Evolutionary conservation across 129 eudicot species (phyloP), one percentile per base, ranked within the genome.

Genomic region (Helianthus annuus): DNA sequence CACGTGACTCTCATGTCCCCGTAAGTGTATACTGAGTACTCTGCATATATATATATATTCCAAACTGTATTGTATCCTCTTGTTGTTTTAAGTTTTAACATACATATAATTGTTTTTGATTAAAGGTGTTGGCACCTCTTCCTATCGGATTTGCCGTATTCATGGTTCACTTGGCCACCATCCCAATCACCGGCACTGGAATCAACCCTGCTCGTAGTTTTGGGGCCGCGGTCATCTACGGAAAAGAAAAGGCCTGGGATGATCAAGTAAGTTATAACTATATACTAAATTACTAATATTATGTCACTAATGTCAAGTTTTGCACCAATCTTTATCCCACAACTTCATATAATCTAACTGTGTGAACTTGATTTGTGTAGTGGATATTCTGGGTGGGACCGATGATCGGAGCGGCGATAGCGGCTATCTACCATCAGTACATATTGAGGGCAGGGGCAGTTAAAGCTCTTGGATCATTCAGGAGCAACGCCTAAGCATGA

Each of bases 1-100:
- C 93, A 36, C 78, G 94, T 5, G 94, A 87, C 49, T 87, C 94
- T 62, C 94, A 87, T 60, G 84, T 87, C 60, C 94, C 94, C 7
- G 94, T 87, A 82, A 79, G 89, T 76, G 48, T 55, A 1, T 55
- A 17, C 17, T 11, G n/a, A n/a, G n/a, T 16, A 49, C 1, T 49
- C 19, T 3, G 34, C 27, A 46, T 55, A 1, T 17, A 27, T 24
- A 24, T 2, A 24, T 27, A 27, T 27, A 27, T 27, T 32, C 36
- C 36, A 32, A 39, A 17, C 34, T 39, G 63, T 13, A 14, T 57
- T 45, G 10, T 42, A 42, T 42, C 10, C 4, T 42, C 2, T 6
- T 42, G 6, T 42, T 42, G 10, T 42, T 42, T 7, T 42, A 7
- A 42, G 46, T 42, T 42, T 14, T 17, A 2, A 15, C 27, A 64